Base-by-base conservation (phyloP, 768 basidiomycete species). In the Paxillus ammoniavirescens region DNA sequence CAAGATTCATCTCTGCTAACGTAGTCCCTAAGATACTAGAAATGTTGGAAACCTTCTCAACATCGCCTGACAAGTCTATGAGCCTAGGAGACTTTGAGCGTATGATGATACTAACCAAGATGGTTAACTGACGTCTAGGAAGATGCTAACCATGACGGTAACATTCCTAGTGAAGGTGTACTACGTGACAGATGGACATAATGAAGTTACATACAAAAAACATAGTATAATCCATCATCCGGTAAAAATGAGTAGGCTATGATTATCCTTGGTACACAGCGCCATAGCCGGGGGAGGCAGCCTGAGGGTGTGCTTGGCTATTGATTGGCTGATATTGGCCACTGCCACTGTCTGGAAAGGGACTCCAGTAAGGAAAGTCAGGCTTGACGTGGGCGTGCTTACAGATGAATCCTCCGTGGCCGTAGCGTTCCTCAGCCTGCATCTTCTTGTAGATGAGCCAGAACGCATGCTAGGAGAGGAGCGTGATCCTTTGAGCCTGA, bases 371-470 rank as follows among this genome's bases (percentile, higher is more conserved):
- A 46, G 37, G 2, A 37, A 41, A n/a, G 41, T n/a, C 3, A 9
- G 48, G 6, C 31, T 36, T 4, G 3, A 13, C 5, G n/a, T 1
- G n/a, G 10, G n/a, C 37, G 28, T 8, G 79, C 91, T 64, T 64
- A 91, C 91, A 93, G 48, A 77, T 69, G 75, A 83, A 93, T 31
- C 87, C 87, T 17, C 89, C 90, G 5, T 65, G 71, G 12, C 92
- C 92, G 63, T 90, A 95, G 40, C 76, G 78, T 62, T 91, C 90
- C 62, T 91, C 89, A 0, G 91, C 93, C 61, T 89, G 79, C 80
- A 92, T 92, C 80, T 87, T 89, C 80, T 80, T 87, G 74, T 93
- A 93, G 52, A 93, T 92, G 49, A 95, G 78, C 88, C 88, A 93
- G 74, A 93, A 92, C 2, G 90, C 88, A 65, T 93, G 91, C 81